Percentiles rank a stretch among this genome's conserved stretches.
phyloP scores from a whole-genome alignment of 176 grass and related monocot species.

The Bromus sterilis region DNA sequence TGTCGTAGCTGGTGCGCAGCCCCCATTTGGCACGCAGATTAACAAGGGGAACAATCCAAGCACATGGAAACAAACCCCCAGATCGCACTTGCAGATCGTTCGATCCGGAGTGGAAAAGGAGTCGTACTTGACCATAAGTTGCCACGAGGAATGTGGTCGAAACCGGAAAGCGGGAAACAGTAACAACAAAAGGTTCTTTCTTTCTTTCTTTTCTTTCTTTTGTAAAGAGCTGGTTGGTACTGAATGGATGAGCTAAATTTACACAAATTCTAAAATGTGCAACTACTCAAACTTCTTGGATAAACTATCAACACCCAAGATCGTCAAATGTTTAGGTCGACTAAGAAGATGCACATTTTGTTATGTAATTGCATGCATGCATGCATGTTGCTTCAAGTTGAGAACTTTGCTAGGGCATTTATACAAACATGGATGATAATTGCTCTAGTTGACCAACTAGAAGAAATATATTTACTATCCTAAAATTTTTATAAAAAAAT shows the following conservation, averaged over 20 bases:
- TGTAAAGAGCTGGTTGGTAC: too few relatives aligned
- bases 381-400: background rate
- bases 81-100: conserved; percentile 19
- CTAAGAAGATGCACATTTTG: background rate
- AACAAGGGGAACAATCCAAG: conserved; percentile 43
- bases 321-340: background rate
- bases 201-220: background rate
- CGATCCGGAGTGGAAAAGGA: background rate
- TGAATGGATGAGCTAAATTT: too few relatives aligned
- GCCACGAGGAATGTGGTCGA: background rate
- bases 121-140: background rate
- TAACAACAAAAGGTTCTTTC: background rate
- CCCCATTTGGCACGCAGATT: conserved; percentile 61
- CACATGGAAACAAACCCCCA: conserved; percentile 32
- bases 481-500: too few relatives aligned
- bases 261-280: background rate
- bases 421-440: background rate
- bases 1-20: conserved; percentile 36
- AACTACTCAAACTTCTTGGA: background rate
- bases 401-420: background rate
- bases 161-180: background rate
- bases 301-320: background rate
- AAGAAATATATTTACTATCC: background rate
- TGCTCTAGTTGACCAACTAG: background rate
- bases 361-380: background rate